Evolutionary conservation across 1,284 basidiomycete species (phyloP), one percentile per base, ranked within the genome.

Genomic region (Cutaneotrichosporon mucoides): DNA sequence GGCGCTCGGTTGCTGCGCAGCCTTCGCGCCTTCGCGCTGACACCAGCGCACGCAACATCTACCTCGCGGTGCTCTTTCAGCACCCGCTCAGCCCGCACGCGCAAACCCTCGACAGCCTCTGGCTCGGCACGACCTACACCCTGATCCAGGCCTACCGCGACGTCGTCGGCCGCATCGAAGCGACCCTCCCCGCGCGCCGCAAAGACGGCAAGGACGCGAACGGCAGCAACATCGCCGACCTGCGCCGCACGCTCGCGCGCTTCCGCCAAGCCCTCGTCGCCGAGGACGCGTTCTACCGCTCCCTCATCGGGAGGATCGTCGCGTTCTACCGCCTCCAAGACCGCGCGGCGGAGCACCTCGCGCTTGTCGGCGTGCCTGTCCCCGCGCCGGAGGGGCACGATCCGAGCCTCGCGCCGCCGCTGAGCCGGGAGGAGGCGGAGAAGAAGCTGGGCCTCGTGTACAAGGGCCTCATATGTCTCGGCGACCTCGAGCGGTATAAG

Each of bases 401-500:
- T 12, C 57, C 55, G 10, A 47, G 56, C 48, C 45, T 64, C 40
- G 54, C 78, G 80, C 54, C 84, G 83, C 71, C 82, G 50, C 58
- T 71, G 50, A 60, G 51, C 7, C 56, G 79, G 16, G 82, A 82
- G 24, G 84, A 88, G 70, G 83, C 82, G 53, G 83, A 84, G 58
- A 82, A 82, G 59, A 83, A 85, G 63, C 77, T 90, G 33, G 83
- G 84, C 12, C 86, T 90, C 46, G 80, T 95, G 45, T 89, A 88
- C 79, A 96, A 94, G 78, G 86, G 88, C 3, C 81, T 98, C 53
- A 88, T 97, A 36, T 97, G 88, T 75, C 84, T 96, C 16, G 95
- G 95, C 13, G 95, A 99, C 73, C 86, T 99, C 48, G 90, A 91
- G 63, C 83, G 95, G 38, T 99, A 99, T 77, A 84, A 89, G 61